A percentile compares a stretch with the other conserved stretches of the same genome.
These are phyloP conservation scores for Conticribra weissflogii DNA, from an alignment of 108 stramenopile species.

Conservation along the genomic window DNA sequence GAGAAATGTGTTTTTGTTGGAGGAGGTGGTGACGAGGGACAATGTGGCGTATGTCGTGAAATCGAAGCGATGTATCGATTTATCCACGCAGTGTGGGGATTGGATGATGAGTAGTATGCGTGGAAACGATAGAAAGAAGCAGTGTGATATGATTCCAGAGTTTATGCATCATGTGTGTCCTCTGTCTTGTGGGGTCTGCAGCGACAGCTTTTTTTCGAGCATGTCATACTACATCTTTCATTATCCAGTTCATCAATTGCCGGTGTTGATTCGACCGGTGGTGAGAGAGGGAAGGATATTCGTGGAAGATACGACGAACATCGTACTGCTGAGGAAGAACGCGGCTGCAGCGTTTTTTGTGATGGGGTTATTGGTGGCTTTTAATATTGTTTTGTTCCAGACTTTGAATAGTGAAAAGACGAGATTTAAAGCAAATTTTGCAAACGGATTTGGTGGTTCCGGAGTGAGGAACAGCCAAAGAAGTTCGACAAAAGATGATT, in stretches of 20 bases:
- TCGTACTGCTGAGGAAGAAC: conserved; percentile 5
- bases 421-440: neutral
- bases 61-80: conserved; percentile 19
- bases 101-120: conserved; percentile 6
- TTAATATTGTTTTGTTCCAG: conserved; percentile 13
- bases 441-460: conserved; percentile 1
- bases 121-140: neutral
- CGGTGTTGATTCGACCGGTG: neutral
- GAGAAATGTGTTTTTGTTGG: conserved; percentile 11
- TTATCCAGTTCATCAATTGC: conserved; percentile 19
- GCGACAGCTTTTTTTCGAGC: conserved; percentile 15
- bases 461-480: neutral
- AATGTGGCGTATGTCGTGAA: neutral
- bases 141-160: conserved; percentile 19
- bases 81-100: conserved; percentile 20
- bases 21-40: conserved; percentile 1
- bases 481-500: too few relatives aligned
- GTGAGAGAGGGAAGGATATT: conserved; percentile 7
- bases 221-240: conserved; percentile 12
- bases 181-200: conserved; percentile 19
- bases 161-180: conserved; percentile 36
- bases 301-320: conserved; percentile 1
- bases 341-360: conserved; percentile 14
- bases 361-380: conserved; percentile 18
- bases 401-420: neutral